phyloP scores from a whole-genome alignment of 139 green algal species.

The Auxenochlorella protothecoides region DNA sequence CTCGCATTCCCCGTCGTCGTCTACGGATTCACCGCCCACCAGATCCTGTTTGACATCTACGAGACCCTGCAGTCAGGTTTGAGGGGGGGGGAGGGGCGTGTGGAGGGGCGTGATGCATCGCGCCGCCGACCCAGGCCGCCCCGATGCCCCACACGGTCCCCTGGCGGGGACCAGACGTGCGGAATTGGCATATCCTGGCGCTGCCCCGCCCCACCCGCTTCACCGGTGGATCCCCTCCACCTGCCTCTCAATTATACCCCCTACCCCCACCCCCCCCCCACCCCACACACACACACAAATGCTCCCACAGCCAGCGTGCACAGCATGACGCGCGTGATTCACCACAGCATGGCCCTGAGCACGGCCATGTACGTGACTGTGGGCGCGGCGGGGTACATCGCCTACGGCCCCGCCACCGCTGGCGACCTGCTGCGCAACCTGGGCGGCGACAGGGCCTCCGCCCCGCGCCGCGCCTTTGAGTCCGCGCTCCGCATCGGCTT shows the following conservation, averaged over 20 bases:
- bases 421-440: slow-evolving; percentile 76
- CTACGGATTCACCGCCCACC: slow-evolving; percentile 71
- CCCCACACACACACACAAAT: neutral
- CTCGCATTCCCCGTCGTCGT: slow-evolving; percentile 69
- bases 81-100: no score
- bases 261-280: no score
- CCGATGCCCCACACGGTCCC: no score
- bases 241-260: no score
- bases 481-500: slow-evolving; percentile 65
- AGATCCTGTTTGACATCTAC: slow-evolving; percentile 62
- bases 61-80: slow-evolving; percentile 20
- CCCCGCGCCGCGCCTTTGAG: slow-evolving; percentile 50
- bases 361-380: slow-evolving; percentile 55
- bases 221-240: no score
- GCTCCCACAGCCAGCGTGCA: slow-evolving; percentile 11
- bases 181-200: no score
- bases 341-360: slow-evolving; percentile 12
- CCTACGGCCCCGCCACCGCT: slow-evolving; percentile 44
- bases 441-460: slow-evolving; percentile 31
- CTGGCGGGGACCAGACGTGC: no score
- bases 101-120: no score
- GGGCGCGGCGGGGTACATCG: slow-evolving; percentile 55
- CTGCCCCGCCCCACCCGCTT: no score
- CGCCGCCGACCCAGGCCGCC: no score
- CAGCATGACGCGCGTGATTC: slow-evolving; percentile 40